phyloP scores from a whole-genome alignment of 805 yeast species.

The Pichia rugopelliculosa region DNA sequence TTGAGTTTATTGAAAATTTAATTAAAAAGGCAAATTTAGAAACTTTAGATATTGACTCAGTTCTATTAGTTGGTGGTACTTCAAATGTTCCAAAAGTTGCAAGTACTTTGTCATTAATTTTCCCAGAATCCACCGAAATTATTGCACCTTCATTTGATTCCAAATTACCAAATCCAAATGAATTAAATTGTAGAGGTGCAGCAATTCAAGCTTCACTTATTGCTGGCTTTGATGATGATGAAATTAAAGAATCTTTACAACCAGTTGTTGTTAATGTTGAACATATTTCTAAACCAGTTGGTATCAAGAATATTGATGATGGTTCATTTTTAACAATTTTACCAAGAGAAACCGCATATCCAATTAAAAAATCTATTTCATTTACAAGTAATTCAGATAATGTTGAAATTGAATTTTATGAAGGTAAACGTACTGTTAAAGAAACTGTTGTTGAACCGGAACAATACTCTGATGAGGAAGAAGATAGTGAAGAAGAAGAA shows the following conservation, averaged over 20 bases:
- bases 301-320: conserved; percentile 58
- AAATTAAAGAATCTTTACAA: conserved; percentile 69
- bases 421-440: conserved; percentile 77
- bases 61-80: conserved; percentile 86
- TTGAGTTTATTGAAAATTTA: conserved; percentile 64
- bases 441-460: conserved; percentile 73
- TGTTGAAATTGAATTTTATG: conserved; percentile 65
- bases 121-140: conserved; percentile 73
- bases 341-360: conserved; percentile 81
- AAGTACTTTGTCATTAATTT: conserved; percentile 57
- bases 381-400: conserved; percentile 57
- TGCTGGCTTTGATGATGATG: conserved; percentile 77
- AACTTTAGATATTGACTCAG: conserved; percentile 81
- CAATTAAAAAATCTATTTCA: conserved; percentile 69
- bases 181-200: conserved; percentile 87
- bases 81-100: conserved; percentile 91
- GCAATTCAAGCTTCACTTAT: conserved; percentile 91
- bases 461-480: conserved; percentile 46
- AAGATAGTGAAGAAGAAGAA: conserved; percentile 65
- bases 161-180: conserved; percentile 82
- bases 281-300: conserved; percentile 78
- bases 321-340: conserved; percentile 67
- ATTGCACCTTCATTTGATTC: conserved; percentile 71
- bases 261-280: conserved; percentile 84
- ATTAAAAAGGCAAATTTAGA: conserved; percentile 81